Conservation (phyloP, 75 land plant species). For the Cupressus sempervirens region DNA sequence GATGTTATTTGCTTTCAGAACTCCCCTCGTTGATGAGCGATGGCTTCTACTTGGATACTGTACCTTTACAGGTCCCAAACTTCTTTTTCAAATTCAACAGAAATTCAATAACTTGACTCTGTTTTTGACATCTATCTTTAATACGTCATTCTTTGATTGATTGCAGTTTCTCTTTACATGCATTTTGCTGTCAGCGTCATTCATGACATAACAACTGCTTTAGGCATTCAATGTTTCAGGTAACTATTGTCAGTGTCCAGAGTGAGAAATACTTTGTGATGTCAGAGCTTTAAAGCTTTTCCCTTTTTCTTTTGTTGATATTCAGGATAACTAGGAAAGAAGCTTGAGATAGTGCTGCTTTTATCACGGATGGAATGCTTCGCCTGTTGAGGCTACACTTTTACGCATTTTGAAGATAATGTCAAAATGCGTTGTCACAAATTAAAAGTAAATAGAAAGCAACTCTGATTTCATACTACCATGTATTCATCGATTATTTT, state of each 20-base stretch:
- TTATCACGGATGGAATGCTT: background rate
- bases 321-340: constrained; percentile 70
- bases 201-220: constrained; percentile 83
- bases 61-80: constrained; percentile 57
- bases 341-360: constrained; percentile 31
- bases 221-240: constrained; percentile 98
- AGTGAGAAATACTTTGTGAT: background rate
- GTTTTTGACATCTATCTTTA: background rate
- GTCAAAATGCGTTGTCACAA: background rate
- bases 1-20: constrained; percentile 47
- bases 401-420: background rate
- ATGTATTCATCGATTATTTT: background rate
- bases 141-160: constrained; percentile 1
- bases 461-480: background rate
- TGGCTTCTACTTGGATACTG: constrained; percentile 67
- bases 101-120: background rate
- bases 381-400: background rate
- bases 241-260: constrained; percentile 22
- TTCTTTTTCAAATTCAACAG: background rate
- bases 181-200: constrained; percentile 86
- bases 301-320: background rate
- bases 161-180: constrained; percentile 65
- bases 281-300: background rate
- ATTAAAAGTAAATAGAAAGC: background rate
- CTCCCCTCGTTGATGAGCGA: constrained; percentile 76